These are phyloP conservation scores for Cryptosporidium felis DNA, from an alignment of 169 alveolate genomes.

Conservation along the genomic window DNA sequence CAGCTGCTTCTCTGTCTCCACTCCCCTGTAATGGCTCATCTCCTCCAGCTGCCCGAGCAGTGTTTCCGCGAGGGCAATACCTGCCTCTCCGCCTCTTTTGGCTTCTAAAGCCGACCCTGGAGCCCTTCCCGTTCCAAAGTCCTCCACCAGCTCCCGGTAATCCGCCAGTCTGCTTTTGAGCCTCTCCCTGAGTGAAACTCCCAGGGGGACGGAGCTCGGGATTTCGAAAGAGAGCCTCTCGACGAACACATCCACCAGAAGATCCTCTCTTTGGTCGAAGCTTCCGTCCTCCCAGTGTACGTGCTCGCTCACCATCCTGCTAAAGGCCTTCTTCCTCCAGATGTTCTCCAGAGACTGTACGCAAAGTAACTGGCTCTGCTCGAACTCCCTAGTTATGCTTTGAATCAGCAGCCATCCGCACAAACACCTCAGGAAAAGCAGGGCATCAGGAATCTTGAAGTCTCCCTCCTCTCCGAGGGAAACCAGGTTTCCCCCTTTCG, in stretches of 20 bases:
- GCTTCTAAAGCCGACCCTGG: not conserved
- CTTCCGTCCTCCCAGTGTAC: conserved; percentile 76
- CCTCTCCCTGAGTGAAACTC: conserved; percentile 67
- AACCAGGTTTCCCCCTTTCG: not conserved
- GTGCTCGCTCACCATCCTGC: conserved; percentile 79
- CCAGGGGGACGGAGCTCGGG: conserved; percentile 60
- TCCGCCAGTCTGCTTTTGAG: conserved; percentile 69
- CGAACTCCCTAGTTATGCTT: conserved; percentile 80
- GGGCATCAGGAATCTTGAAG: conserved; percentile 63
- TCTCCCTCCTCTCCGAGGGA: not conserved
- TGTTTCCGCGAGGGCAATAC: not conserved
- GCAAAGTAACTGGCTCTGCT: conserved; percentile 78
- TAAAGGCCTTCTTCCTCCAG: conserved; percentile 80
- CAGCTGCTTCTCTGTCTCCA: conserved; percentile 47
- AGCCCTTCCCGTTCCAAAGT: too few species aligned
- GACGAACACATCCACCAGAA: conserved; percentile 75
- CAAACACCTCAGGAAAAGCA: conserved; percentile 74
- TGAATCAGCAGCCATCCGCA: conserved; percentile 79
- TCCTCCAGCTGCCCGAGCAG: conserved; percentile 43
- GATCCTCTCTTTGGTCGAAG: conserved; percentile 49
- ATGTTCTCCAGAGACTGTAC: conserved; percentile 82
- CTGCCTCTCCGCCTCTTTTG: not conserved
- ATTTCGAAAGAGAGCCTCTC: conserved; percentile 75
- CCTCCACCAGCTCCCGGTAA: conserved; percentile 24
- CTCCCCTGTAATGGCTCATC: conserved; percentile 2